Evolutionary conservation across 2,329 filamentous ascomycete genomes (phyloP).

Genomic region (Pseudofabraea citricarpa): DNA sequence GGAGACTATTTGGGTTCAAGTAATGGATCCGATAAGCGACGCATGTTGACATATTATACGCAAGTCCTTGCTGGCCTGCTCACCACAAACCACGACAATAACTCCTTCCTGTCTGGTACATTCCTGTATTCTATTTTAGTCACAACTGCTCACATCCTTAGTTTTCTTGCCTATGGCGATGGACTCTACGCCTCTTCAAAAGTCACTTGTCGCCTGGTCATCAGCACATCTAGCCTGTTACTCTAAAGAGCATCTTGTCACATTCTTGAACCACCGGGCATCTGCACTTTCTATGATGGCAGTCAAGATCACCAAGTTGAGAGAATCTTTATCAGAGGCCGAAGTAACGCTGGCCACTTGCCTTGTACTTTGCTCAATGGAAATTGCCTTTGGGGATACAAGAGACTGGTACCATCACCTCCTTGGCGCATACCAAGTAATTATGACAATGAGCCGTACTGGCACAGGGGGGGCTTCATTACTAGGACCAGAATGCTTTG

Average conservation of each 20-base stretch:
- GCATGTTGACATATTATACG: constrained; percentile 7
- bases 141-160: not conserved
- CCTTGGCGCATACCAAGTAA: constrained; percentile 4
- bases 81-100: constrained; percentile 2
- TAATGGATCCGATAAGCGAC: constrained; percentile 1
- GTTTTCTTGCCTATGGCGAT: constrained; percentile 11
- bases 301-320: not conserved
- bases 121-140: not conserved
- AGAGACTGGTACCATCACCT: constrained; percentile 6
- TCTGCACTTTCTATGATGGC: not conserved
- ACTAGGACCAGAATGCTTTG: constrained; percentile 2
- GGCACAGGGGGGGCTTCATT: not conserved
- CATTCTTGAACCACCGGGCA: constrained; percentile 2
- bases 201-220: constrained; percentile 7
- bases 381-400: constrained; percentile 7
- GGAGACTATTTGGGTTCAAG: no score
- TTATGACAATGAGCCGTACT: not conserved
- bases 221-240: constrained; percentile 7
- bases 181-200: constrained; percentile 5
- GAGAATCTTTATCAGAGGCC: not conserved
- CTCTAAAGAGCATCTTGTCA: constrained; percentile 1
- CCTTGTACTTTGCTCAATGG: constrained; percentile 7
- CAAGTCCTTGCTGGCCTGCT: constrained; percentile 3
- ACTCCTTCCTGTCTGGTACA: not conserved
- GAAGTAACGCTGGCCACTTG: constrained; percentile 6